Conservation (phyloP, 768 basidiomycete species). For the Kondoa subrosea region DNA sequence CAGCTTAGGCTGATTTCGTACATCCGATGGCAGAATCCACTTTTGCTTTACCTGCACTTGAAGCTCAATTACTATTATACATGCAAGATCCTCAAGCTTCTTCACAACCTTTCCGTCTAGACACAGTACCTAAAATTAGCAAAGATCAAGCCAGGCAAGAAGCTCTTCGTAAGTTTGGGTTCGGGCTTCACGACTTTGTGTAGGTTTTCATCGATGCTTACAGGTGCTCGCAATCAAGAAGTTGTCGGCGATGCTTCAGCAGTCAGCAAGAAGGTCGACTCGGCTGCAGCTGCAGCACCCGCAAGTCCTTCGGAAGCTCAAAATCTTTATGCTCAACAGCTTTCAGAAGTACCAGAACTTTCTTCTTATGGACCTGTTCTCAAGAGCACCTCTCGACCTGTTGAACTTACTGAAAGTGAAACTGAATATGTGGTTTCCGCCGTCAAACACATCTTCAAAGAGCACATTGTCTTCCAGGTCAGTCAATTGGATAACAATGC, state of each 20-base stretch:
- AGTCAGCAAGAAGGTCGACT: constrained; percentile 41
- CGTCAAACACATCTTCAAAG: constrained; percentile 91
- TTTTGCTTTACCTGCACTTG: constrained; percentile 74
- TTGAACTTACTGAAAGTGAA: constrained; percentile 82
- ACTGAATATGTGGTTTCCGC: constrained; percentile 95
- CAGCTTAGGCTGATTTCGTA: neutral
- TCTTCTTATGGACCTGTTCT: constrained; percentile 66
- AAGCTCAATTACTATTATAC: constrained; percentile 82
- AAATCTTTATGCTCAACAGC: constrained; percentile 69
- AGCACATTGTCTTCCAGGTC: constrained; percentile 93
- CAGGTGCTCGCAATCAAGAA: constrained; percentile 22
- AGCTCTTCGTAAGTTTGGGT: constrained; percentile 41
- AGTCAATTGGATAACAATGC: constrained; percentile 25
- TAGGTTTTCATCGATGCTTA: neutral
- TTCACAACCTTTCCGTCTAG: constrained; percentile 60
- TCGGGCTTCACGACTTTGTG: neutral
- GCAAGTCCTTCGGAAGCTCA: constrained; percentile 51
- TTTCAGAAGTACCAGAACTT: constrained; percentile 72
- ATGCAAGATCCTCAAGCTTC: constrained; percentile 63
- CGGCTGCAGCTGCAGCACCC: constrained; percentile 49
- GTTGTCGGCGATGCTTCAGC: constrained; percentile 48
- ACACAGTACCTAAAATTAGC: constrained; percentile 81
- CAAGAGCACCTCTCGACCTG: constrained; percentile 62
- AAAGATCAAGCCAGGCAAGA: constrained; percentile 80
- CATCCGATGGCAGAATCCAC: constrained; percentile 53